Percentiles rank a stretch among this genome's conserved stretches.
phyloP scores from a whole-genome alignment of 176 grass and related monocot species.

The Typha latifolia region DNA sequence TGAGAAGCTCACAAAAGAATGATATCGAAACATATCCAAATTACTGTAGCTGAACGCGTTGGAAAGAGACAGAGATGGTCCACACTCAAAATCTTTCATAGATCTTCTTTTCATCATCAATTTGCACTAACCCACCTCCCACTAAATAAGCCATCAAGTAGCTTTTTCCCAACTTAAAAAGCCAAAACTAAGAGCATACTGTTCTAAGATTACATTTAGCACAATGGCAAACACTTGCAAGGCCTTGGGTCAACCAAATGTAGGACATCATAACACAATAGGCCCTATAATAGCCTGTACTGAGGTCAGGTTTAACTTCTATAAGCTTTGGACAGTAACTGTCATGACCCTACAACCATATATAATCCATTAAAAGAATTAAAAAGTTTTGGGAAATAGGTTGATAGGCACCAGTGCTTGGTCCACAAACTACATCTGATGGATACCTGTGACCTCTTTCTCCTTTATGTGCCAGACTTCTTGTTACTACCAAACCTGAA shows the following conservation, averaged over 20 bases:
- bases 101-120: constrained; percentile 1
- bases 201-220: background rate
- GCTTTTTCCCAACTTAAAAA: background rate
- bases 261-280: background rate
- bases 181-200: background rate
- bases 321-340: background rate
- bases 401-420: background rate
- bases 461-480: too few species aligned
- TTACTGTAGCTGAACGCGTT: background rate
- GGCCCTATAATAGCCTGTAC: background rate
- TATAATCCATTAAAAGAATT: background rate
- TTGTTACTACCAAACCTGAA: too few species aligned
- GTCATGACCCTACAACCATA: background rate
- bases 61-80: constrained; percentile 4
- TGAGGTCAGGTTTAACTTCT: background rate
- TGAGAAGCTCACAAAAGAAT: too few species aligned
- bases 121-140: background rate
- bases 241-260: background rate
- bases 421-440: background rate
- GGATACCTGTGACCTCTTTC: too few species aligned
- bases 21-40: background rate
- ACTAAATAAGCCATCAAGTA: constrained; percentile 6
- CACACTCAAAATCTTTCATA: constrained; percentile 3
- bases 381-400: background rate
- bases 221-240: background rate